Percentiles rank a stretch among this genome's conserved stretches.
Conservation (phyloP, 768 basidiomycete species). For the Coprinellus aureogranulatus region DNA sequence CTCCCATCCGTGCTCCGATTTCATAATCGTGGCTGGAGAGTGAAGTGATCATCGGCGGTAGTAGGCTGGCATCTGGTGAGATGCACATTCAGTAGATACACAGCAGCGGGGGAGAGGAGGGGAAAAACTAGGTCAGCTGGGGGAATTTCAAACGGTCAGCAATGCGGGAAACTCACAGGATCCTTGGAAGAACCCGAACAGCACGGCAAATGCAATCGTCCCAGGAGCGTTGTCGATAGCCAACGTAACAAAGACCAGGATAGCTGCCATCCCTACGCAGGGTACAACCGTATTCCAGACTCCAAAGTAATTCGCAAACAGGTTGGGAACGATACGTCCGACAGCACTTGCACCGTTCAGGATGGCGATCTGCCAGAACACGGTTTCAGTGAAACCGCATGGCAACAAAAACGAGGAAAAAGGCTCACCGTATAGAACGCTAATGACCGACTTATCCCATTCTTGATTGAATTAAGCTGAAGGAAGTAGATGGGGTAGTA, state of each 20-base stretch:
- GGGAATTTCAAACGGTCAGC: not conserved
- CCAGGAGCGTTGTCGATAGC: slow-evolving; percentile 32
- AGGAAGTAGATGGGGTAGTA: slow-evolving; percentile 57
- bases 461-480: slow-evolving; percentile 50
- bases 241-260: slow-evolving; percentile 44
- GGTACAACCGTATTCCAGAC: slow-evolving; percentile 40
- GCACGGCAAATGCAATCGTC: slow-evolving; percentile 35
- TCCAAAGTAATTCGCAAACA: slow-evolving; percentile 39
- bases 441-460: slow-evolving; percentile 42
- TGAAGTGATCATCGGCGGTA: slow-evolving; percentile 42
- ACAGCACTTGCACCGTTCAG: slow-evolving; percentile 48
- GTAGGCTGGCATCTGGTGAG: slow-evolving; percentile 36
- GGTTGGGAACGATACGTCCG: slow-evolving; percentile 46
- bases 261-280: slow-evolving; percentile 26
- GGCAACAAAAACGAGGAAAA: not conserved
- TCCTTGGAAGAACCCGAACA: slow-evolving; percentile 50
- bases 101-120: not conserved
- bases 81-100: slow-evolving; percentile 10
- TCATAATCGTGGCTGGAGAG: slow-evolving; percentile 46
- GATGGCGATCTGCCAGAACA: slow-evolving; percentile 40
- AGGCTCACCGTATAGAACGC: slow-evolving; percentile 56
- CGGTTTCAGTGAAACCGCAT: not conserved
- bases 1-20: slow-evolving; percentile 54
- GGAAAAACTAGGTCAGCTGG: not conserved
- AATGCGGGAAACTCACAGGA: slow-evolving; percentile 31